Evolutionary conservation across 2,329 filamentous ascomycete genomes (phyloP).

Genomic region (Orbilia javanica): DNA sequence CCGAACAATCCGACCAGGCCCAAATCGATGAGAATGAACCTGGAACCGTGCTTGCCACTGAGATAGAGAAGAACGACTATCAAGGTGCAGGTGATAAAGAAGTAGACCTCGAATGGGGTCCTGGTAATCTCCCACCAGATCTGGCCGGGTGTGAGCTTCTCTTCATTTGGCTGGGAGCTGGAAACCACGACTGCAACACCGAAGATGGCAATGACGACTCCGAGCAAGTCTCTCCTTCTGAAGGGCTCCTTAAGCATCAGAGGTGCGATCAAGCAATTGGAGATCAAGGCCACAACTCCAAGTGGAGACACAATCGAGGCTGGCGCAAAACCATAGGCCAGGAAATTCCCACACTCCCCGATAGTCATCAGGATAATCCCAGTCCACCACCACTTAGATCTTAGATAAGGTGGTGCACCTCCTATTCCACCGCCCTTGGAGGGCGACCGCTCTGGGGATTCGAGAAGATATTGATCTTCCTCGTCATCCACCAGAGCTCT

Average conservation of each 20-base stretch:
- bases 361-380: conserved; percentile 92
- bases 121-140: conserved; percentile 90
- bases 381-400: conserved; percentile 95
- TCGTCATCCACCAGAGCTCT: conserved; percentile 19
- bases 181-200: conserved; percentile 93
- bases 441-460: conserved; percentile 46
- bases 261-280: conserved; percentile 96
- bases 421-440: conserved; percentile 63
- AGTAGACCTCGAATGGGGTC: conserved; percentile 90
- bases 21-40: conserved; percentile 89
- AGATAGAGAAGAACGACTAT: conserved; percentile 84
- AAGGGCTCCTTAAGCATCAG: conserved; percentile 93
- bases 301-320: conserved; percentile 97
- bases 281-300: conserved; percentile 95
- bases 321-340: conserved; percentile 96
- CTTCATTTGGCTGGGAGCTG: conserved; percentile 71
- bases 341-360: conserved; percentile 94
- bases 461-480: conserved; percentile 56
- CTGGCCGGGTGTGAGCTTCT: conserved; percentile 81
- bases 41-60: conserved; percentile 85
- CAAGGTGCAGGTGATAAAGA: conserved; percentile 79
- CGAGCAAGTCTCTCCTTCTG: conserved; percentile 84
- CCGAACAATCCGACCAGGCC: conserved; percentile 94
- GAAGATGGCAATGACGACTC: conserved; percentile 85
- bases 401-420: conserved; percentile 78